Evolutionary conservation across 768 basidiomycete species (phyloP), one percentile per base, ranked within the genome.

Genomic region (Agrocybe chaxingu): DNA sequence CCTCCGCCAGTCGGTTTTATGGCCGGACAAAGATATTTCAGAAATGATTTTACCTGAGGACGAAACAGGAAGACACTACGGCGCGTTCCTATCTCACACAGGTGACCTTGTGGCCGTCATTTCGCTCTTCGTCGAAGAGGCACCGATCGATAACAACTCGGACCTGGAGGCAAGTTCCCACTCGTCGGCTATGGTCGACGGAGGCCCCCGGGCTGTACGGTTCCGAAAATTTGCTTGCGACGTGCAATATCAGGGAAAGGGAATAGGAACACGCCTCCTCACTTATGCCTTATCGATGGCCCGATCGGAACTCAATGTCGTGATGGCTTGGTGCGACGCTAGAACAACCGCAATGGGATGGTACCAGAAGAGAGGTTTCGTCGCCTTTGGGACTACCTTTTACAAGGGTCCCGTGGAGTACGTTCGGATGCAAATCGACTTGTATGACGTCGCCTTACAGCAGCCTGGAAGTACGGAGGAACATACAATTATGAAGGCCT

Each of bases 151-250:
- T 62, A 59, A 60, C 52, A 46, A 57, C 29, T 24, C 47, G 31
- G 33, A 7, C n/a, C 44, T 33, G 18, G 37, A 48, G 11, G 42
- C 19, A 38, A 39, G 10, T 19, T 29, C 42, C 35, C 36, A 16
- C 33, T 35, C 42, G 12, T n/a, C 50, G 41, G 19, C 38, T 45
- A 49, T 19, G 36, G 40, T 42, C 48, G 47, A 36, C 57, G 41
- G 47, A 32, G 16, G 36, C 56, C 42, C 24, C 24, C 63, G 11
- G 42, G 54, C 63, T 8, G 72, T 73, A 16, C 74, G 80, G 29
- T 83, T 84, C 66, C 70, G 81, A 53, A 85, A 84, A 59, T 85
- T 85, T 59, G 78, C 82, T 12, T 85, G 79, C 64, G 69, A 75
- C 40, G 68, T 72, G 31, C 54, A 62, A n/a, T 70, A 73, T 58